Base-by-base conservation (phyloP, 257 asterid species). In the Cynanchum wilfordii region DNA sequence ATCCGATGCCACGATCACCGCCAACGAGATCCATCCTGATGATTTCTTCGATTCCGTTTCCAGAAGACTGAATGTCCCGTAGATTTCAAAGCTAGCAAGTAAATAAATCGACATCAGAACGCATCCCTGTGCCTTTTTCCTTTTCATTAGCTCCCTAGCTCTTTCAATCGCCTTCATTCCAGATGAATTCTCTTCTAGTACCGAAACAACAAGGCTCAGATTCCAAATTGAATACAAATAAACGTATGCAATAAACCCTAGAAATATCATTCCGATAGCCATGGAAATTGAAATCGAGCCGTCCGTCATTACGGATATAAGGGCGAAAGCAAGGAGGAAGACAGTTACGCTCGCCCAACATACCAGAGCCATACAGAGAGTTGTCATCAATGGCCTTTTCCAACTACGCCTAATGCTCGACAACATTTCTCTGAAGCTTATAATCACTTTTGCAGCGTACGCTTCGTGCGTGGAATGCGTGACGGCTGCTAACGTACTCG, bases 91-190 rank as follows among this genome's bases (percentile, higher is more conserved):
- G 36, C 65, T 27, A 3, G 36, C 27, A 7, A 69, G 55, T 11
- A 68, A 5, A 44, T 68, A 11, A 69, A 68, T 0, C 56, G 27
- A 27, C 75, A 69, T 59, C 27, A 75, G n/a, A 42, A 62, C 0
- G 51, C 51, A 58, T 5, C 70, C 79, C 38, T 47, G 29, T 9
- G 17, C 38, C 33, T 5, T 75, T 69, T 75, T 75, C 13, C 79
- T 75, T 24, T 69, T 69, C 56, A 60, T 68, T 30, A 75, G 55
- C 44, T 58, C 79, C 22, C 45, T 68, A n/a, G 79, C 79, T 59
- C 71, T 50, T 7, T 20, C 22, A 10, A 75, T 68, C 4, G 70
- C 79, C 13, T 49, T 75, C 3, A 75, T 13, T 15, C 70, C 79
- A 1, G 74, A 57, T 13, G 42, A 57, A 6, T 60, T 60, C 13